phyloP scores from a whole-genome alignment of 371 early-diverging fungal genomes.

The Catenaria anguillulae region DNA sequence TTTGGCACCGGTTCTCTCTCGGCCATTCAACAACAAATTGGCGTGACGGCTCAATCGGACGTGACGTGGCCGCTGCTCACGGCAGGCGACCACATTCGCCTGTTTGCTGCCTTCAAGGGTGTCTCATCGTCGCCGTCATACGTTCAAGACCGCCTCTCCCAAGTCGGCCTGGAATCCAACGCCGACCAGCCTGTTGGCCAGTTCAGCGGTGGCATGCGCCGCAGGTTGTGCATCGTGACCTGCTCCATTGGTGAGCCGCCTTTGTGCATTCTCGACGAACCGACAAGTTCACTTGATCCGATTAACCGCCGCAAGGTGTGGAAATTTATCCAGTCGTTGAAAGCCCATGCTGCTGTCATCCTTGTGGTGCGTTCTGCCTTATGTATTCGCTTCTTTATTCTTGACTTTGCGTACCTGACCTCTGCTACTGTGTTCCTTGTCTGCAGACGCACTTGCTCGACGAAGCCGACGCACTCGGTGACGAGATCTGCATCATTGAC shows the following conservation, averaged over 20 bases:
- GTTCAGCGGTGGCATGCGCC: conserved; percentile 8
- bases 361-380: too few relatives aligned
- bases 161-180: background rate
- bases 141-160: background rate
- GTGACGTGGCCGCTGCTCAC: conserved; percentile 21
- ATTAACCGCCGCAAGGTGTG: conserved; percentile 18
- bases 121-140: background rate
- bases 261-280: conserved; percentile 8
- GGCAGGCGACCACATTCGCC: conserved; percentile 8
- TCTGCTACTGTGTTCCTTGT: too few relatives aligned
- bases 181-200: background rate
- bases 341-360: conserved; percentile 14
- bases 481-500: conserved; percentile 10
- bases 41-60: conserved; percentile 29
- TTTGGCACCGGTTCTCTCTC: conserved; percentile 13
- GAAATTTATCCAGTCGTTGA: conserved; percentile 12
- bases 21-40: conserved; percentile 18
- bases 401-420: too few relatives aligned
- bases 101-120: background rate
- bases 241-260: conserved; percentile 1
- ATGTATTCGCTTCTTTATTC: too few relatives aligned
- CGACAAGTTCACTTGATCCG: conserved; percentile 21
- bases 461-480: conserved; percentile 23
- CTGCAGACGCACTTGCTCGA: conserved; percentile 30
- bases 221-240: conserved; percentile 7